Evolutionary conservation across 2,329 filamentous ascomycete genomes (phyloP).

Genomic region (Colletotrichum sp.): DNA sequence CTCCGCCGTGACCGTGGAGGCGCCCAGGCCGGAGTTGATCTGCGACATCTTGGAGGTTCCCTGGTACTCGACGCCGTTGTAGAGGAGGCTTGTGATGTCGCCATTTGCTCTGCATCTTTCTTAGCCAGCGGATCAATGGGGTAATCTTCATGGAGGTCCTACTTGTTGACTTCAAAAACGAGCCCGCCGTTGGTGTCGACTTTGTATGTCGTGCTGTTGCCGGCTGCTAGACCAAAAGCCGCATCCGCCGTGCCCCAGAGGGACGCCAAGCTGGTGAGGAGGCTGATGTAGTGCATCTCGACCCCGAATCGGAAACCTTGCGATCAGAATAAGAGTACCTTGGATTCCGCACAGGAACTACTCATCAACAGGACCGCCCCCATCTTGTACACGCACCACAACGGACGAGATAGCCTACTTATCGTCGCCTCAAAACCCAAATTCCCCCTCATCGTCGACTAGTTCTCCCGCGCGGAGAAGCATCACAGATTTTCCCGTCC

Average conservation of each 20-base stretch:
- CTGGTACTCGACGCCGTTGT: slow-evolving; percentile 52
- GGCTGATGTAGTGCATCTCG: not conserved
- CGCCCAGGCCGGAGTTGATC: slow-evolving; percentile 52
- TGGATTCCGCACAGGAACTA: not conserved
- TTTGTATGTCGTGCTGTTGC: slow-evolving; percentile 18
- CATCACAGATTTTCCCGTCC: not conserved
- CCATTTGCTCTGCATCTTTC: slow-evolving; percentile 54
- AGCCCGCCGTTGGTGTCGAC: slow-evolving; percentile 29
- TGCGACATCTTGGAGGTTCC: slow-evolving; percentile 49
- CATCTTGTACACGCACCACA: not conserved
- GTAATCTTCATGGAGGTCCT: not conserved
- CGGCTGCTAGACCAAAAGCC: slow-evolving; percentile 13
- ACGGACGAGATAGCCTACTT: not conserved
- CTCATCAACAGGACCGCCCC: not conserved
- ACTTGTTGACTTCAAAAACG: slow-evolving; percentile 28
- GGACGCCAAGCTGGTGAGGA: not conserved
- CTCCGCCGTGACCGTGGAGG: slow-evolving; percentile 25
- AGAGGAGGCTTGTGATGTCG: slow-evolving; percentile 67
- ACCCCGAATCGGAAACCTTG: too few relatives aligned
- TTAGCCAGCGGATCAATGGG: not conserved
- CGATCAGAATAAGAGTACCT: not conserved
- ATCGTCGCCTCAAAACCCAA: not conserved
- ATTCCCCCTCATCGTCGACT: not conserved
- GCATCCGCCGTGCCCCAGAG: not conserved
- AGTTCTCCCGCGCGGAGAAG: not conserved